A percentile compares a stretch with the other conserved stretches of the same genome.
phyloP scores from a whole-genome alignment of 2,329 filamentous ascomycete species.

The Blumeria graminis region DNA sequence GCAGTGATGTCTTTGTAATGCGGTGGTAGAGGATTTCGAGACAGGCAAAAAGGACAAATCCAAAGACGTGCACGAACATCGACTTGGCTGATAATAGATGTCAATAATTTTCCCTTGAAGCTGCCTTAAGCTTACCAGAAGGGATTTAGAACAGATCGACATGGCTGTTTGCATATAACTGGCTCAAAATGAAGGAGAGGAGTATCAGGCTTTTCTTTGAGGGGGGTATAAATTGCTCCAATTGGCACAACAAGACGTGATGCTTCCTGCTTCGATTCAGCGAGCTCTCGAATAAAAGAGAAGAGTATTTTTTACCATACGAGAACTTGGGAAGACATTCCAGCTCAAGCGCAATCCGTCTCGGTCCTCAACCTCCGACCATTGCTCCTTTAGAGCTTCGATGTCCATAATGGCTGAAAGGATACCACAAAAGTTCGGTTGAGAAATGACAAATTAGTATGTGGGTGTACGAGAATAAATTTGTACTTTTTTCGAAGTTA shows the following conservation, averaged over 20 bases:
- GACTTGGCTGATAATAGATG: constrained; percentile 34
- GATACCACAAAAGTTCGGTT: too few relatives aligned
- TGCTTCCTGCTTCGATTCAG: constrained; percentile 42
- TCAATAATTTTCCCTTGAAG: constrained; percentile 8
- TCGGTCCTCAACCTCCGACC: constrained; percentile 64
- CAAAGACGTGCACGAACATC: constrained; percentile 64
- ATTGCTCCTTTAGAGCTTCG: constrained; percentile 14
- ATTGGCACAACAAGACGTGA: constrained; percentile 89
- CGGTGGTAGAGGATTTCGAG: constrained; percentile 56
- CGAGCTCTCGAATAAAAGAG: constrained; percentile 5
- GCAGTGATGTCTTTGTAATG: constrained; percentile 81
- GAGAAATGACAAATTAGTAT: too few relatives aligned
- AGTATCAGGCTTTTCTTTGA: constrained; percentile 83
- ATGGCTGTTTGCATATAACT: constrained; percentile 88
- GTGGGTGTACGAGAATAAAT: too few relatives aligned
- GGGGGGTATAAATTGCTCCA: constrained; percentile 78
- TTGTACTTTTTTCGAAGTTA: too few relatives aligned
- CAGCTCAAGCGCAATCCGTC: constrained; percentile 92
- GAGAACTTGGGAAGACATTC: constrained; percentile 96
- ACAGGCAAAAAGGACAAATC: constrained; percentile 77
- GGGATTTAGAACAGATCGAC: constrained; percentile 84
- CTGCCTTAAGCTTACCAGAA: constrained; percentile 45
- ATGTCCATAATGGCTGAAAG: constrained; percentile 10
- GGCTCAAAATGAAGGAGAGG: constrained; percentile 87
- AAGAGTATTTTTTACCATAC: constrained; percentile 43